Base-by-base conservation (phyloP, 1,284 basidiomycete genomes). In the Jaminaea rosea region DNA sequence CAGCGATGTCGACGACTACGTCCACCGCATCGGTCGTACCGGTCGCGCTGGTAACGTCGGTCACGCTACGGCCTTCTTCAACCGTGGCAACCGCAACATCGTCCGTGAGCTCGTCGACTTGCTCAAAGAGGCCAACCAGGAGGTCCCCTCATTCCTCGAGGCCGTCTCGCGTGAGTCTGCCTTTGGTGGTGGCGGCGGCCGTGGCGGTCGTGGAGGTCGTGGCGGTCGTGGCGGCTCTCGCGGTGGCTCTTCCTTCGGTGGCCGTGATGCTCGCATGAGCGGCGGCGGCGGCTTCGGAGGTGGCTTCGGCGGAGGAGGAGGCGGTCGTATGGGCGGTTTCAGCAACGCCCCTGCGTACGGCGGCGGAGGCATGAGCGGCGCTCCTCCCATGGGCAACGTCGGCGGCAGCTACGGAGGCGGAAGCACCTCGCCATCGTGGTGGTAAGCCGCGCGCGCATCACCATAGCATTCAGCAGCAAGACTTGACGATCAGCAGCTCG, bases 31-130 rank as follows among this genome's bases (percentile, higher is more conserved):
- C 72, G 93, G 93, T 80, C 90, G 93, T 81, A 98, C 94, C 19
- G 93, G 94, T 51, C 92, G 93, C 83, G 94, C 94, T 13, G 93
- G 93, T 63, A 99, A 99, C 80, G 87, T 85, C n/a, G 93, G 93
- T 79, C 82, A 86, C 59, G 86, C 88, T 29, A 99, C 76, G 24
- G 75, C 76, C 51, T 77, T 77, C 67, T 76, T 77, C 71, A 77
- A 77, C 73, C 73, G 76, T 28, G 75, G 75, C 60, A 77, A 77
- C 72, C 69, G 70, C 55, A 73, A 90, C 77, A 93, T 97, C 60
- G 88, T 88, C 44, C 83, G 86, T 48, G 91, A 94, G 69, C 80
- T 98, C 44, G 78, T 97, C 52, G 92, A 96, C 74, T 81, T 98
- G 11, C 83, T 98, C 49, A 84, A 88, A 56, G 93, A 97, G 77